These are phyloP conservation scores for Arthrobotrys sinensis DNA, from an alignment of 2,329 filamentous ascomycete genomes.

Conservation along the genomic window DNA sequence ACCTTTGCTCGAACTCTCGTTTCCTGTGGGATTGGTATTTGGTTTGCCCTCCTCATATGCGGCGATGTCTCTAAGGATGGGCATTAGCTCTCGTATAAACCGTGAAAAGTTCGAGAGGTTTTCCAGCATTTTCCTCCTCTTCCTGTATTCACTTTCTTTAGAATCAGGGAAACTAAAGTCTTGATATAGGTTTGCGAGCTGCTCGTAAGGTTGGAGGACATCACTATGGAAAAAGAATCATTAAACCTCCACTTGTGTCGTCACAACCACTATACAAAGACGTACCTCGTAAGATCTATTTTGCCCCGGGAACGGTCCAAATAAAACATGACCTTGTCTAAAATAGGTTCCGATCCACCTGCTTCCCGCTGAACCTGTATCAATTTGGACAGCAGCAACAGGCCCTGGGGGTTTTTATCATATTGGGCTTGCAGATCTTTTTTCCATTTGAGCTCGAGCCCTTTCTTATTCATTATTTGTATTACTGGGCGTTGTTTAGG, in stretches of 20 bases:
- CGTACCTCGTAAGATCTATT: conserved; percentile 29
- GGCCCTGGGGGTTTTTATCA: background rate
- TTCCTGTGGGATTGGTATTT: background rate
- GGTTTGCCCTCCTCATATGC: conserved; percentile 3
- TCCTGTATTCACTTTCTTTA: background rate
- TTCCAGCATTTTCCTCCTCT: background rate
- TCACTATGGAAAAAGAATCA: background rate
- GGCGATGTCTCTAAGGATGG: conserved; percentile 3
- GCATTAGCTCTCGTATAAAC: conserved; percentile 24
- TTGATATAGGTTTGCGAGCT: conserved; percentile 25
- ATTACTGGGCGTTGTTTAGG: background rate
- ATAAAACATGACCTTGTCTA: conserved; percentile 1
- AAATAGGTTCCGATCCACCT: background rate
- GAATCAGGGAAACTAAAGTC: conserved; percentile 23
- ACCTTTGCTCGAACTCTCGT: background rate
- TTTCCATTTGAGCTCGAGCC: background rate
- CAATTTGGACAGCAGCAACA: background rate
- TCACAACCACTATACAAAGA: background rate
- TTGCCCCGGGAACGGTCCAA: background rate
- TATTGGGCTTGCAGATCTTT: conserved; percentile 12
- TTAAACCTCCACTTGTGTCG: background rate
- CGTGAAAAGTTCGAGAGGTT: background rate
- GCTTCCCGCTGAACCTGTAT: background rate
- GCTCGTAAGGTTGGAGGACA: background rate
- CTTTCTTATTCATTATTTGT: background rate